phyloP scores from a whole-genome alignment of 805 yeast species.

The Huiozyma sinensis region DNA sequence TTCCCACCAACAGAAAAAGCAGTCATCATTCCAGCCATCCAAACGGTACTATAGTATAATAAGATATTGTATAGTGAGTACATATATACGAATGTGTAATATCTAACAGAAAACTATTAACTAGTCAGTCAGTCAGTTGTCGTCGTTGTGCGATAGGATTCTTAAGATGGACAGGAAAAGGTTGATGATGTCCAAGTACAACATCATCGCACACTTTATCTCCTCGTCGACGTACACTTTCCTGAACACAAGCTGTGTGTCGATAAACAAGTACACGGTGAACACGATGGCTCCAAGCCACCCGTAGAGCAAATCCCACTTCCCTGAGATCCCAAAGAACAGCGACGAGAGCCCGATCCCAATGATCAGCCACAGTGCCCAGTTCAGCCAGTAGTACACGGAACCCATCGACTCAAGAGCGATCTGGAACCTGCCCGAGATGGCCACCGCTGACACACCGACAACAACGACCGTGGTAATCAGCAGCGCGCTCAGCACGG shows the following conservation, averaged over 20 bases:
- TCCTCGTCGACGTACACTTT: conserved; percentile 75
- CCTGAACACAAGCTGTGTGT: conserved; percentile 71
- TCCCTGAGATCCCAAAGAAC: conserved; percentile 49
- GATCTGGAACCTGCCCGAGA: conserved; percentile 42
- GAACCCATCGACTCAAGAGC: conserved; percentile 27
- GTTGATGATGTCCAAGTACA: conserved; percentile 76
- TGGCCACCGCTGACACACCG: conserved; percentile 69
- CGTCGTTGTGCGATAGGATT: conserved; percentile 32
- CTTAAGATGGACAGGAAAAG: conserved; percentile 68
- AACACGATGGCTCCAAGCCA: conserved; percentile 67
- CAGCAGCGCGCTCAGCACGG: conserved; percentile 59
- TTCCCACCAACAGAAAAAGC: no score
- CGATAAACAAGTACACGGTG: conserved; percentile 61
- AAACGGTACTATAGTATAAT: neutral
- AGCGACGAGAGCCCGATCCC: conserved; percentile 57
- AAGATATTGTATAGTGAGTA: neutral
- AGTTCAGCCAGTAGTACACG: conserved; percentile 30
- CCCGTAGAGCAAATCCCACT: conserved; percentile 56
- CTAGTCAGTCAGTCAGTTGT: no score
- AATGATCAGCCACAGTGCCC: conserved; percentile 55
- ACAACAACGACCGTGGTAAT: conserved; percentile 60
- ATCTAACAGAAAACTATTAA: neutral
- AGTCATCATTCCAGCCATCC: neutral
- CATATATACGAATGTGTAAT: neutral
- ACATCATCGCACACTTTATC: conserved; percentile 63